phyloP scores from a whole-genome alignment of 139 green algal genomes.

The Coelastrella sp. region DNA sequence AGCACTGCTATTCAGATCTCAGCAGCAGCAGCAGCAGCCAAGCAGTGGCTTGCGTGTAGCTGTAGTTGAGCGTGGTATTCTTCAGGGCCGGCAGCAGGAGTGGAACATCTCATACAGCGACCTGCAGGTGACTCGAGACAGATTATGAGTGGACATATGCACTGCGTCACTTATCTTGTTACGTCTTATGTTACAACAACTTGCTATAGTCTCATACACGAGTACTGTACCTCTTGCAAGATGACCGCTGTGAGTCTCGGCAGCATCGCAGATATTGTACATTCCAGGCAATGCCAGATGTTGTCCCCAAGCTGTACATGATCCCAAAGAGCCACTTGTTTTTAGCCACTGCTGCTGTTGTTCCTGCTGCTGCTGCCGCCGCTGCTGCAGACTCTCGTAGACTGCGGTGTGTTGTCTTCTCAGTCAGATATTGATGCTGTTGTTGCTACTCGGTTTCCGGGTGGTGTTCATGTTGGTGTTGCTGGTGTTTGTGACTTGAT shows the following conservation, averaged over 20 bases:
- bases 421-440: not conserved
- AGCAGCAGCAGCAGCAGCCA: conserved; percentile 20
- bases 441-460: not conserved
- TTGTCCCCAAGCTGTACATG: conserved; percentile 1
- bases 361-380: conserved; percentile 11
- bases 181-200: not conserved
- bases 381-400: conserved; percentile 22
- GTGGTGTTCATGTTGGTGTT: conserved; percentile 1
- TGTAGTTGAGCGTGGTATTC: conserved; percentile 35
- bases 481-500: not conserved
- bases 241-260: too few relatives aligned
- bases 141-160: not conserved
- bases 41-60: conserved; percentile 15
- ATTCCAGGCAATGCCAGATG: not conserved
- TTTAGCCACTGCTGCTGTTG: not conserved
- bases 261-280: too few relatives aligned
- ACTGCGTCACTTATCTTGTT: not conserved
- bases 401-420: not conserved
- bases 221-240: too few relatives aligned
- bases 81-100: conserved; percentile 34
- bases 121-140: conserved; percentile 7
- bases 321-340: not conserved
- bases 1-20: conserved; percentile 13
- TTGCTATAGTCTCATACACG: too few relatives aligned
- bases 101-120: conserved; percentile 22